phyloP scores from a whole-genome alignment of 768 basidiomycete species.

The Phylloporus rhodoxanthus region DNA sequence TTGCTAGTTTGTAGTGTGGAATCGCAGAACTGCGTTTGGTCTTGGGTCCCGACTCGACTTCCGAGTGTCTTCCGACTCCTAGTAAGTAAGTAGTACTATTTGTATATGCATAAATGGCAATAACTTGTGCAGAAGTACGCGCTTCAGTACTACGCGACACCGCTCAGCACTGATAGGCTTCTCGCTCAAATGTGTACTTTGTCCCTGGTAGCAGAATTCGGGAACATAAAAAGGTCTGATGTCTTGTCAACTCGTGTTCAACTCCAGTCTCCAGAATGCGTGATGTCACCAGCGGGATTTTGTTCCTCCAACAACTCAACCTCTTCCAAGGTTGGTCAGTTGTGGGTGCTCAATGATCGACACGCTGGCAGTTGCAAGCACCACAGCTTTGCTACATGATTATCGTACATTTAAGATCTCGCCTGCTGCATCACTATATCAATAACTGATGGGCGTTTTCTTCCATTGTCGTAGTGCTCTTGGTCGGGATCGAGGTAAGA shows the following conservation, averaged over 20 bases:
- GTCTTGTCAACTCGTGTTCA: neutral
- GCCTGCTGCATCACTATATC: neutral
- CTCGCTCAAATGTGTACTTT: no score
- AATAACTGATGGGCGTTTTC: neutral
- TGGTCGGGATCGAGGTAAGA: conserved; percentile 10
- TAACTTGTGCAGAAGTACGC: no score
- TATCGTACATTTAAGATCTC: conserved; percentile 4
- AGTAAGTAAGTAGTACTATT: no score
- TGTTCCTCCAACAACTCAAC: conserved; percentile 4
- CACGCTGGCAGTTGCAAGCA: conserved; percentile 6
- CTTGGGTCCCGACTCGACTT: no score
- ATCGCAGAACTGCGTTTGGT: no score
- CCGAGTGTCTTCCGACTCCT: no score
- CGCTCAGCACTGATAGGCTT: no score
- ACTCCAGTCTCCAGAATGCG: conserved; percentile 5
- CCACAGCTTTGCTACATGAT: conserved; percentile 14
- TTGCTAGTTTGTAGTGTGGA: no score
- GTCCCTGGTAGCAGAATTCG: no score
- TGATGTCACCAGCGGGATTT: neutral
- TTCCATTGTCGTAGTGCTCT: conserved; percentile 6
- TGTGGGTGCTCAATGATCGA: neutral
- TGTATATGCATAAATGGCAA: no score
- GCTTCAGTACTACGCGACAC: no score
- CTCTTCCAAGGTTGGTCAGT: conserved; percentile 7
- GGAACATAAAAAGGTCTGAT: neutral